These are phyloP conservation scores for Heimioporus punctisporus DNA, from an alignment of 1,284 basidiomycete genomes.

Conservation along the genomic window DNA sequence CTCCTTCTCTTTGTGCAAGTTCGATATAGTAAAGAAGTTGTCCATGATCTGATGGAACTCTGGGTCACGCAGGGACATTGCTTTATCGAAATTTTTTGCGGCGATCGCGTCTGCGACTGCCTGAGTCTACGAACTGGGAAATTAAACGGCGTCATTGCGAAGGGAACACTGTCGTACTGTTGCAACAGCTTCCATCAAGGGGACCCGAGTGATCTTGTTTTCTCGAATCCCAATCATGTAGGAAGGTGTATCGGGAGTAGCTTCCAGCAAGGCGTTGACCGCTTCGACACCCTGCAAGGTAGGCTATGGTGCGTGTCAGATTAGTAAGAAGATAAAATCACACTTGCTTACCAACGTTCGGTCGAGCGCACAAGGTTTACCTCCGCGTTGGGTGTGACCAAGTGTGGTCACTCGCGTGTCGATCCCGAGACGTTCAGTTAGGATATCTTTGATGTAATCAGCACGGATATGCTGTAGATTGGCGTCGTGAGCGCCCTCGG, in stretches of 20 bases:
- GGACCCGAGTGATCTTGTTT: constrained; percentile 94
- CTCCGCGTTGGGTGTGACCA: constrained; percentile 97
- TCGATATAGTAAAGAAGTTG: constrained; percentile 80
- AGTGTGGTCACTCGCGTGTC: constrained; percentile 99
- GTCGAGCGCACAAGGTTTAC: constrained; percentile 91
- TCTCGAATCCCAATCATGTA: constrained; percentile 98
- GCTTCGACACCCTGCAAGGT: constrained; percentile 96
- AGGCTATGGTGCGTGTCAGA: constrained; percentile 52
- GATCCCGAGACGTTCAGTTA: constrained; percentile 85
- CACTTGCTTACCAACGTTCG: constrained; percentile 75
- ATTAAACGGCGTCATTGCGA: not conserved
- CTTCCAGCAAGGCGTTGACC: constrained; percentile 88
- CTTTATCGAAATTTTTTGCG: constrained; percentile 84
- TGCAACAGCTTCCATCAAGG: constrained; percentile 92
- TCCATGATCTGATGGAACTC: constrained; percentile 91
- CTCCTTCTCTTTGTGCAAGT: constrained; percentile 58
- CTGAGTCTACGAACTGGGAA: constrained; percentile 63
- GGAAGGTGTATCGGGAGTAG: constrained; percentile 89
- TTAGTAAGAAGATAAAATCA: not conserved
- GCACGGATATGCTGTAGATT: constrained; percentile 91
- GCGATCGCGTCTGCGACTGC: constrained; percentile 85
- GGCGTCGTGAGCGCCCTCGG: constrained; percentile 92
- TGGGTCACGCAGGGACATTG: constrained; percentile 88
- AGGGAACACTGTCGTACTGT: constrained; percentile 50
- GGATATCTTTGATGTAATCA: constrained; percentile 89